Base-by-base conservation (phyloP, 1,139 yeast species). In the Yamadazyma pseudoaaseri region DNA sequence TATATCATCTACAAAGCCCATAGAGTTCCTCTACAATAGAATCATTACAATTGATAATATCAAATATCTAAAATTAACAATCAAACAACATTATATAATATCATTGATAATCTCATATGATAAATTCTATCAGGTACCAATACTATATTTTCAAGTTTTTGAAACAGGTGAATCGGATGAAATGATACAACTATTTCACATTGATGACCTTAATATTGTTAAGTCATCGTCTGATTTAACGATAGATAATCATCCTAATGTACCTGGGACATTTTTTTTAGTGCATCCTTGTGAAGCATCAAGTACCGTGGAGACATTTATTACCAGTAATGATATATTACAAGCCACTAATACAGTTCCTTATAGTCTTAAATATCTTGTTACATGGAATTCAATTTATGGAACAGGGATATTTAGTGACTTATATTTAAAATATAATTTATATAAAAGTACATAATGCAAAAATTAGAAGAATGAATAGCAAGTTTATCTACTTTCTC, bases 261-360 rank as follows among this genome's bases (percentile, higher is more conserved):
- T 61, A 12, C 51, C 51, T 3, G 55, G 54, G 2, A 55, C 59
- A 3, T 67, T 65, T 60, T 46, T 54, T 30, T 48, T 45, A 26
- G 43, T 64, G 2, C 75, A 69, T 42, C 72, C 73, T 1, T 69
- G 75, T 45, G 70, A 66, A 37, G 54, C 69, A 0, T 31, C 3
- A 34, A 12, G 25, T 3, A 36, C 37, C 2, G 16, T 42, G 14
- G 37, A 37, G 4, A 16, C 30, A 3, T 38, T 44, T 9, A 37
- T 60, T 43, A 30, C 27, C 10, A 38, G 36, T n/a, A 13, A 10
- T 11, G n/a, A n/a, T n/a, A n/a, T n/a, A n/a, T 51, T 22, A 18
- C 31, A 26, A 20, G 15, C 14, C 3, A 22, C 25, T 12, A 17
- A 24, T 9, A 42, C 29, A 23, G 31, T 26, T 16, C 10, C 21